Base-by-base conservation (phyloP, 345 rosid genomes). In the Lepidium sativum region DNA sequence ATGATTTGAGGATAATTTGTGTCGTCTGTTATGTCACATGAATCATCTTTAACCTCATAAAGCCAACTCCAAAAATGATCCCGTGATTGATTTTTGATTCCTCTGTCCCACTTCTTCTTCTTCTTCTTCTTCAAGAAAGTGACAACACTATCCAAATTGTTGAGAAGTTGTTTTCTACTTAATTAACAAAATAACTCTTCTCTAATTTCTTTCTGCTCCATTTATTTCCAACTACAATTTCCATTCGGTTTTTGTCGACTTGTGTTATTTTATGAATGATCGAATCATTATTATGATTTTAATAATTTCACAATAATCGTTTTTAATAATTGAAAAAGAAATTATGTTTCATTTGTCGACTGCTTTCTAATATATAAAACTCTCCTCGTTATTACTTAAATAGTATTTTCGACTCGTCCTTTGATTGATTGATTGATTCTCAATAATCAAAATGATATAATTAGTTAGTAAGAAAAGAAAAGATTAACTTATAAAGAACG, bases 81-180 rank as follows among this genome's bases (percentile, higher is more conserved):
- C 65, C 75, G 70, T 71, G 75, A 57, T 57, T 58, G 35, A 25
- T 37, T 63, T 44, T 63, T 45, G 55, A 69, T 69, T 69, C 52
- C 15, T 70, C 39, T 63, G 70, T 32, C 75, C 70, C 70, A 39
- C 68, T 45, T 60, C n/a, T 50, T 21, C 44, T 40, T 20, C 3
- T 7, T 59, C n/a, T n/a, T n/a, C n/a, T n/a, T n/a, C n/a, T n/a
- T n/a, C 35, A 64, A 71, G 60, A 56, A 71, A 64, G 53, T 32
- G 60, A 71, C 60, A 14, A 71, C 23, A 47, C 6, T 32, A 49
- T 49, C 39, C 40, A 32, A 65, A 42, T 65, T 43, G 67, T 60
- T 66, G 76, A 65, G 14, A 59, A 25, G 63, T 66, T 66, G 72
- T 61, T 72, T 72, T 66, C 57, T 66, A 55, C 53, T 66, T 65